Conservation (phyloP, 1,139 yeast genomes). For the Taiozyma sp. region DNA sequence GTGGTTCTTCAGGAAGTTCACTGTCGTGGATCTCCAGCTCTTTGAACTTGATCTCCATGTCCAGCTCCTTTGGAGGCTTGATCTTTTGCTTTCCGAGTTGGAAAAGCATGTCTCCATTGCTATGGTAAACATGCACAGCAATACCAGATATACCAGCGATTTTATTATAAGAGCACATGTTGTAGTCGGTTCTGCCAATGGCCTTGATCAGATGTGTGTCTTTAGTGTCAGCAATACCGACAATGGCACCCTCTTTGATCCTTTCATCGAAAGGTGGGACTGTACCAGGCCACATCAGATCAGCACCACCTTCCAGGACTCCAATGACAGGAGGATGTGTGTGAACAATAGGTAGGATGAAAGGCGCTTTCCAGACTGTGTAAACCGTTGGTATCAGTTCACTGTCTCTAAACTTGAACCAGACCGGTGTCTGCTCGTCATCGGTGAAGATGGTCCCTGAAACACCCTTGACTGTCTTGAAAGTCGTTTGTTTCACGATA, state of each 20-base stretch:
- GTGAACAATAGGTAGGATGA: constrained; percentile 55
- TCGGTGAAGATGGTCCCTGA: constrained; percentile 66
- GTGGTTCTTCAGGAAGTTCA: constrained; percentile 14
- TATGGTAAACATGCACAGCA: constrained; percentile 61
- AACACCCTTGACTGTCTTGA: constrained; percentile 48
- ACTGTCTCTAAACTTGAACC: constrained; percentile 60
- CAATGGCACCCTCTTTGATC: constrained; percentile 48
- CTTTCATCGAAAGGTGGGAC: constrained; percentile 64
- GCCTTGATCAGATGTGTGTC: constrained; percentile 68
- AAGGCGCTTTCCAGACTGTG: constrained; percentile 69
- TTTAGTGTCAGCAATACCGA: constrained; percentile 63
- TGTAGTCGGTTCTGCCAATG: constrained; percentile 60
- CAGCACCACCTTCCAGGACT: constrained; percentile 69
- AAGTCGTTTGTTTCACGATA: constrained; percentile 61
- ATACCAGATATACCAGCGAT: constrained; percentile 58
- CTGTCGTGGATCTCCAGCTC: constrained; percentile 15
- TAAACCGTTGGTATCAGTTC: constrained; percentile 64
- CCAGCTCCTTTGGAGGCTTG: constrained; percentile 36
- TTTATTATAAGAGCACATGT: constrained; percentile 39
- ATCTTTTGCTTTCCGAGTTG: constrained; percentile 40
- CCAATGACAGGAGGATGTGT: constrained; percentile 76
- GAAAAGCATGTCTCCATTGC: constrained; percentile 48
- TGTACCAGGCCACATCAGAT: constrained; percentile 89
- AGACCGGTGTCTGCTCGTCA: constrained; percentile 60
- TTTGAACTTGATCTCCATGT: constrained; percentile 27